Percentiles rank a stretch among this genome's conserved stretches.
Conservation (phyloP, 176 grass and related monocot species). For the Carex littledalei region DNA sequence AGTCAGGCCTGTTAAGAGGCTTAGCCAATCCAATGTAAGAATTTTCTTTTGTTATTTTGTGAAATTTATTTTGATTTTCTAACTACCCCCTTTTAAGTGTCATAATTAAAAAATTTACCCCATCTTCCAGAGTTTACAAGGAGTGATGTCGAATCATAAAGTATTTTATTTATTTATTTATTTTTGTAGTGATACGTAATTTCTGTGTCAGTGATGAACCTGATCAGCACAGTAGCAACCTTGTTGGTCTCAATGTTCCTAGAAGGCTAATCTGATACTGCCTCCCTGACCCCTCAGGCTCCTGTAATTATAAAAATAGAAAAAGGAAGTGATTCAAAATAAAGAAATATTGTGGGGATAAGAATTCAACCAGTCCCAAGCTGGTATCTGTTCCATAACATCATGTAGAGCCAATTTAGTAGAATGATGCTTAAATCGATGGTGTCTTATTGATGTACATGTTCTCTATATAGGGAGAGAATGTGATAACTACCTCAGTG, state of each 20-base stretch:
- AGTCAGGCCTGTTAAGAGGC: constrained; percentile 37
- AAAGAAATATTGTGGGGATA: neutral
- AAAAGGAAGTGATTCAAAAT: neutral
- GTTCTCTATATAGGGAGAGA: constrained; percentile 52
- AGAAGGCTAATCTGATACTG: neutral
- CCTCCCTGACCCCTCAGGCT: neutral
- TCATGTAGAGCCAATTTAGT: neutral
- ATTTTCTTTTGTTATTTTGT: constrained; percentile 22
- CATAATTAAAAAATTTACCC: neutral
- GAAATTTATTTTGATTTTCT: neutral
- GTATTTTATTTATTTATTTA: neutral
- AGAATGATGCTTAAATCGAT: neutral
- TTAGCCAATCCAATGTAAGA: constrained; percentile 51
- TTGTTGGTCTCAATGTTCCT: neutral
- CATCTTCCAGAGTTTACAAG: neutral
- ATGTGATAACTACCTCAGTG: constrained; percentile 49
- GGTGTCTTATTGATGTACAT: constrained; percentile 17
- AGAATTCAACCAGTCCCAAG: neutral
- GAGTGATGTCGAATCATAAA: neutral
- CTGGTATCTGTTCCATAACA: neutral
- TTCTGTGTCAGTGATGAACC: neutral
- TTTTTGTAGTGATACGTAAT: neutral
- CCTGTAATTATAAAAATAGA: neutral
- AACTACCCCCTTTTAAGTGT: neutral
- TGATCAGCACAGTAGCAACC: neutral